Conservation (phyloP, 495 filamentous ascomycete genomes). For the Stereocaulon alpinum region DNA sequence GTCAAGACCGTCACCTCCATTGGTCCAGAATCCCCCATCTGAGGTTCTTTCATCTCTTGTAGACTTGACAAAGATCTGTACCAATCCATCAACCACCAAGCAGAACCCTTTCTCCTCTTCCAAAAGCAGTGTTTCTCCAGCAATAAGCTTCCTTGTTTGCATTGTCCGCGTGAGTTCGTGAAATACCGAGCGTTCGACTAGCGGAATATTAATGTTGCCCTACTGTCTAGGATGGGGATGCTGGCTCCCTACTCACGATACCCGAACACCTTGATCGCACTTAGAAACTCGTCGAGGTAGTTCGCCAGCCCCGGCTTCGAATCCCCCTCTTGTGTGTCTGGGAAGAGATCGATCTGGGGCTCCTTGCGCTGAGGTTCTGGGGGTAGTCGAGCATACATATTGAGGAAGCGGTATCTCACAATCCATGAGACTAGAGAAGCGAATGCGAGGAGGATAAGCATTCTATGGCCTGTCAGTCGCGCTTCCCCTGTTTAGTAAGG, state of each 20-base stretch:
- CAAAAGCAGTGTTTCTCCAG: slow-evolving; percentile 85
- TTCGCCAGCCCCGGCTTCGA: slow-evolving; percentile 84
- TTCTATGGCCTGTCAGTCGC: slow-evolving; percentile 34
- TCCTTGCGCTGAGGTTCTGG: slow-evolving; percentile 94
- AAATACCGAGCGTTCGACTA: slow-evolving; percentile 83
- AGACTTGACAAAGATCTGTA: slow-evolving; percentile 97
- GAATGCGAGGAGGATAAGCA: slow-evolving; percentile 66
- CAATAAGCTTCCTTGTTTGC: slow-evolving; percentile 93
- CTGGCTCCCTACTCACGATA: slow-evolving; percentile 41
- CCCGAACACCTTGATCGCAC: slow-evolving; percentile 98
- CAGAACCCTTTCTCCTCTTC: slow-evolving; percentile 99
- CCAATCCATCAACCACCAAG: slow-evolving; percentile 89
- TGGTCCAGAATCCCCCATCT: slow-evolving; percentile 21
- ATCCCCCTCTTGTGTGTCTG: slow-evolving; percentile 80
- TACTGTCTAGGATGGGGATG: background rate
- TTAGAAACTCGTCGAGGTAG: slow-evolving; percentile 95
- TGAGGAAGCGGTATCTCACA: slow-evolving; percentile 84
- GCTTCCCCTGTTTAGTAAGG: slow-evolving; percentile 7
- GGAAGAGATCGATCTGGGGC: slow-evolving; percentile 87
- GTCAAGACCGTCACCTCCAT: slow-evolving; percentile 35
- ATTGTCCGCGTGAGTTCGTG: slow-evolving; percentile 95
- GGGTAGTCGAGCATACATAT: slow-evolving; percentile 88
- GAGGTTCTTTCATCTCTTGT: slow-evolving; percentile 43
- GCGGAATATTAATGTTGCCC: background rate
- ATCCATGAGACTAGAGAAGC: slow-evolving; percentile 82